These are phyloP conservation scores for Cymbopogon flexuosus DNA, from an alignment of 202 grass and related monocot genomes.

Conservation along the genomic window DNA sequence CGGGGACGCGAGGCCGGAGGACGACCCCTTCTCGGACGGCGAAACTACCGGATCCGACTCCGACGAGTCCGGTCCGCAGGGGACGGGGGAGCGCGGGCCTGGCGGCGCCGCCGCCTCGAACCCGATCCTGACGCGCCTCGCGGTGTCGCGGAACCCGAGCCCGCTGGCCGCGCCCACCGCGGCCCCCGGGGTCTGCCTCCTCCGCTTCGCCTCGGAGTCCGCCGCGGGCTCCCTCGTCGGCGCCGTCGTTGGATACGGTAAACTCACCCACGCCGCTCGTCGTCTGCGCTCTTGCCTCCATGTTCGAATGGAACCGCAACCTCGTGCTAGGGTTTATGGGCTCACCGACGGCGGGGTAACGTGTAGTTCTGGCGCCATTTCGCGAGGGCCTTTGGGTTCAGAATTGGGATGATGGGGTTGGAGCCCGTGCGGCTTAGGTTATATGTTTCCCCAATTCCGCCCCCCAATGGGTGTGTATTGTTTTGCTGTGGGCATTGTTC, in stretches of 20 bases:
- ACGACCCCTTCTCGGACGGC: slow-evolving; percentile 29
- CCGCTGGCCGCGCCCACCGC: slow-evolving; percentile 48
- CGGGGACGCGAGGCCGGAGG: slow-evolving; percentile 16
- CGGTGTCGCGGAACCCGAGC: slow-evolving; percentile 54
- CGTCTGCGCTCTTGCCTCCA: not conserved
- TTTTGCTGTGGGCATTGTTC: not conserved
- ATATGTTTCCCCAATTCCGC: not conserved
- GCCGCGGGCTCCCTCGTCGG: slow-evolving; percentile 56
- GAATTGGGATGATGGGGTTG: not conserved
- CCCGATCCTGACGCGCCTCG: slow-evolving; percentile 49
- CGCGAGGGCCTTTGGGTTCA: not conserved
- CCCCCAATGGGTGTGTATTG: not conserved
- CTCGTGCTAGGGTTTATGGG: slow-evolving; percentile 31
- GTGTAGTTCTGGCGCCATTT: not conserved
- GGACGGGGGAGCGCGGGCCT: not conserved
- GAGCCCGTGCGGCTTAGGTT: not conserved
- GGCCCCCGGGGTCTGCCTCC: slow-evolving; percentile 52
- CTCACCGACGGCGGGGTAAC: not conserved
- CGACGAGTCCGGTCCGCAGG: slow-evolving; percentile 15
- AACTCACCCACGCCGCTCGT: not conserved
- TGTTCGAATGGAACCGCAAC: not conserved
- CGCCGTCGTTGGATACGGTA: slow-evolving; percentile 53
- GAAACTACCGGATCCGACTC: slow-evolving; percentile 36
- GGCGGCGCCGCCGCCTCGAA: not conserved
- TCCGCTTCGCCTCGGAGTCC: slow-evolving; percentile 56